Base-by-base conservation (phyloP, 208 protist genomes). In the Trypanosomatidae sp. region DNA sequence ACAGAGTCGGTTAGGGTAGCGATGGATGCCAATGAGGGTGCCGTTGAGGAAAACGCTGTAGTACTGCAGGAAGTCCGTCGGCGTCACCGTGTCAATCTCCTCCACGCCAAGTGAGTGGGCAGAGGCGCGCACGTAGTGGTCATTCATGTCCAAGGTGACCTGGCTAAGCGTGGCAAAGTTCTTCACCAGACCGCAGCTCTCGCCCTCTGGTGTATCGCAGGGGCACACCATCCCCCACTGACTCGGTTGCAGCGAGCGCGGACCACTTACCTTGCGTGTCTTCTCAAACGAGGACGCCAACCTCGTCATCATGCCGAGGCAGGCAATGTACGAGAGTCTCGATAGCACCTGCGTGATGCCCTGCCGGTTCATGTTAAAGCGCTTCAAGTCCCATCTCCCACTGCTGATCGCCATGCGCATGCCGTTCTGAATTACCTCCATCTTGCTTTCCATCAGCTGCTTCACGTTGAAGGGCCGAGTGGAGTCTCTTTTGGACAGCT, bases 181-280 rank as follows among this genome's bases (percentile, higher is more conserved):
- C 89, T 99, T 99, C 5, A 99, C 98, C 0, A 99, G 87, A 58
- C 99, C 99, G 74, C 99, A 99, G 62, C 94, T 95, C 72, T 99
- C 99, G 47, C 98, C 98, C 83, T 99, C 98, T 3, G 99, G 99
- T 12, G 99, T 99, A 83, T 99, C 99, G 53, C 97, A 98, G 2
- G 99, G 99, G 83, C 99, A 99, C 22, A 99, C 89, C 95, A 99
- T 99, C 65, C 99, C 99, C 95, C 98, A 99, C 77, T 99, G 99
- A 52, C 98, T 99, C 1, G 98, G 94, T 80, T 99, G 98, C 50
- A 99, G 81, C 25, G 89, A 91, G 62, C 91, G 89, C 19, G 98
- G 98, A 1, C 98, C 98, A 68, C 91, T 92, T 0, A 99, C 94
- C 74, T 99, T 99, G 66, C 98, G 84, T 33, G 96, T 99, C 83